These are phyloP conservation scores for Salix exigua DNA, from an alignment of 345 rosid species.

Conservation along the genomic window DNA sequence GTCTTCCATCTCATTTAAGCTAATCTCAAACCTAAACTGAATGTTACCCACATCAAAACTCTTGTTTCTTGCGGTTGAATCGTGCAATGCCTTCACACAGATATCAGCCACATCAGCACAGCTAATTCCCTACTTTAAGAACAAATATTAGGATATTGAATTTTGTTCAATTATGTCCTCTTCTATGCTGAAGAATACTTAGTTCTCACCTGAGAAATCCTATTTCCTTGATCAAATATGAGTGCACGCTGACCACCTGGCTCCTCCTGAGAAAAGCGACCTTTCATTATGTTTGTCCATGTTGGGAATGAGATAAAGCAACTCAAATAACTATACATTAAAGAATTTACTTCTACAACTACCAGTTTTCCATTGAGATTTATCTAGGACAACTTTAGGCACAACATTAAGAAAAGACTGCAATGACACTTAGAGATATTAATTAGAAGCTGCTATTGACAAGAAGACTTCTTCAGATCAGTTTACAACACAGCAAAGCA, in stretches of 20 bases:
- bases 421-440: neutral
- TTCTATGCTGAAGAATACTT: neutral
- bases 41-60: conserved; percentile 74
- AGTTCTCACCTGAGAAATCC: conserved; percentile 71
- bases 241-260: conserved; percentile 98
- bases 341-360: neutral
- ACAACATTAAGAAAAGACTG: neutral
- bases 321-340: neutral
- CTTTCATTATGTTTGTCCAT: neutral
- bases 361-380: neutral
- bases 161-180: neutral
- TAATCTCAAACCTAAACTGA: neutral
- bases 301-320: neutral
- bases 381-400: neutral
- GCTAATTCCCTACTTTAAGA: conserved; percentile 57
- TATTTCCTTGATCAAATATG: conserved; percentile 92
- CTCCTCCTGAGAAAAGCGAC: conserved; percentile 59
- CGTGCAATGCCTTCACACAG: conserved; percentile 85
- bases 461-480: neutral
- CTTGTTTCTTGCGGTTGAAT: conserved; percentile 89
- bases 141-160: neutral
- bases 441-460: neutral
- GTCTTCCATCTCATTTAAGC: neutral
- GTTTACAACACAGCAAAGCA: neutral
- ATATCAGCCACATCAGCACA: conserved; percentile 94